These are phyloP conservation scores for Pseudozyma flocculosa DNA, from an alignment of 1,284 basidiomycete species.

Conservation along the genomic window DNA sequence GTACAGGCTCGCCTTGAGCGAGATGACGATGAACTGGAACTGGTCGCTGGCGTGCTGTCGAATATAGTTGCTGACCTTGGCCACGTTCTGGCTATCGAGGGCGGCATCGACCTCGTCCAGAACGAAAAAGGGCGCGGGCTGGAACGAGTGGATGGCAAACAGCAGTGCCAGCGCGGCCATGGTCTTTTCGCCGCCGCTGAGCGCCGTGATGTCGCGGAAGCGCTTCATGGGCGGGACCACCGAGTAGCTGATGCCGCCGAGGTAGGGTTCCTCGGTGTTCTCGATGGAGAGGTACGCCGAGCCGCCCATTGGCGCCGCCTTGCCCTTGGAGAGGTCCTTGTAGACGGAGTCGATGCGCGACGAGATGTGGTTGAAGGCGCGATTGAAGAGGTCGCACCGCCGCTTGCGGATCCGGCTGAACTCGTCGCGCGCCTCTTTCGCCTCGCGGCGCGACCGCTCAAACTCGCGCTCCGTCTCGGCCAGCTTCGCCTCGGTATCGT, in stretches of 20 bases:
- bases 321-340: conserved; percentile 95
- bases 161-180: conserved; percentile 92
- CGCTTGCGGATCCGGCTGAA: conserved; percentile 82
- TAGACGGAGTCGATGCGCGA: conserved; percentile 92
- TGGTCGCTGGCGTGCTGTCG: conserved; percentile 60
- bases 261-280: conserved; percentile 96
- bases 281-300: conserved; percentile 94
- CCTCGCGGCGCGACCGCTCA: conserved; percentile 69
- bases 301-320: conserved; percentile 87
- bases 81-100: conserved; percentile 61
- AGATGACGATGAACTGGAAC: conserved; percentile 97
- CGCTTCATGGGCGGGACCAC: conserved; percentile 97
- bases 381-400: conserved; percentile 79
- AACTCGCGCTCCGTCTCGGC: conserved; percentile 65
- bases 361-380: conserved; percentile 93
- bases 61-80: conserved; percentile 55
- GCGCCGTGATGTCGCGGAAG: conserved; percentile 97
- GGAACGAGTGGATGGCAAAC: conserved; percentile 90
- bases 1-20: conserved; percentile 76
- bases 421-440: conserved; percentile 81
- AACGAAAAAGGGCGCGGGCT: conserved; percentile 97
- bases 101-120: conserved; percentile 98
- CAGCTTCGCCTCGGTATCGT: conserved; percentile 76
- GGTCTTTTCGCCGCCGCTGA: conserved; percentile 97
- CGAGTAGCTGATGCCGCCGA: conserved; percentile 93